Percentiles rank a stretch among this genome's conserved stretches.
Conservation (phyloP, 306 rosid species). For the Cicer pinnatifidum region DNA sequence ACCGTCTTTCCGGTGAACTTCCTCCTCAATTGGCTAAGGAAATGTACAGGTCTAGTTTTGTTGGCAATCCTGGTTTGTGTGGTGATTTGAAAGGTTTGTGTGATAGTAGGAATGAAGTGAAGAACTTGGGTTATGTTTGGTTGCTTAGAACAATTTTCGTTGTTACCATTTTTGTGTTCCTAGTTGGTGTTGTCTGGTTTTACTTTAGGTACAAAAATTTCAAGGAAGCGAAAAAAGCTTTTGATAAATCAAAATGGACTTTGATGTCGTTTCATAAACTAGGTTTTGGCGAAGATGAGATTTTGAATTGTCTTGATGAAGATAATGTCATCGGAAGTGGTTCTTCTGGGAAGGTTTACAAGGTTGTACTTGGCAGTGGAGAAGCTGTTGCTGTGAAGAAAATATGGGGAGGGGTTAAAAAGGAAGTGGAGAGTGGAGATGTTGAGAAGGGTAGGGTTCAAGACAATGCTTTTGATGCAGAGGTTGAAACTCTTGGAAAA, state of each 20-base stretch:
- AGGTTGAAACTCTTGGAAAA: constrained; percentile 82
- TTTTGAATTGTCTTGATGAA: constrained; percentile 82
- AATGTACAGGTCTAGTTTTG: constrained; percentile 64
- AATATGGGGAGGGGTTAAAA: constrained; percentile 66
- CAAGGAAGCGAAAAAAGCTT: constrained; percentile 56
- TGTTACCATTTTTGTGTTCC: constrained; percentile 60
- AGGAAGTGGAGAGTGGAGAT: constrained; percentile 61
- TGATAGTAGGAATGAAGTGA: constrained; percentile 44
- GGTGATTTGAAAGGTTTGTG: constrained; percentile 65
- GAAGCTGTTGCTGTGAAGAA: constrained; percentile 87
- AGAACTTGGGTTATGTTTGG: constrained; percentile 66
- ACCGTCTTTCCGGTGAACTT: constrained; percentile 70
- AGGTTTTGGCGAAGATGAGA: constrained; percentile 82
- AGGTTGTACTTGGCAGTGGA: constrained; percentile 74
- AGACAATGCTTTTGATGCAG: constrained; percentile 82
- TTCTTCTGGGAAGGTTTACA: constrained; percentile 88
- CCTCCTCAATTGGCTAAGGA: constrained; percentile 69
- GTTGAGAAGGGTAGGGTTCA: constrained; percentile 65
- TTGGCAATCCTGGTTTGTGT: constrained; percentile 87
- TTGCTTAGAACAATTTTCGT: constrained; percentile 64
- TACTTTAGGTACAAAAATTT: constrained; percentile 73
- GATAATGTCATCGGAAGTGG: constrained; percentile 90
- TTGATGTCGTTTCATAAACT: constrained; percentile 91
- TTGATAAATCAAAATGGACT: constrained; percentile 80
- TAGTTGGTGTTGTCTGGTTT: constrained; percentile 74